Base-by-base conservation (phyloP, 2,329 filamentous ascomycete species). In the Diaporthe helianthi region DNA sequence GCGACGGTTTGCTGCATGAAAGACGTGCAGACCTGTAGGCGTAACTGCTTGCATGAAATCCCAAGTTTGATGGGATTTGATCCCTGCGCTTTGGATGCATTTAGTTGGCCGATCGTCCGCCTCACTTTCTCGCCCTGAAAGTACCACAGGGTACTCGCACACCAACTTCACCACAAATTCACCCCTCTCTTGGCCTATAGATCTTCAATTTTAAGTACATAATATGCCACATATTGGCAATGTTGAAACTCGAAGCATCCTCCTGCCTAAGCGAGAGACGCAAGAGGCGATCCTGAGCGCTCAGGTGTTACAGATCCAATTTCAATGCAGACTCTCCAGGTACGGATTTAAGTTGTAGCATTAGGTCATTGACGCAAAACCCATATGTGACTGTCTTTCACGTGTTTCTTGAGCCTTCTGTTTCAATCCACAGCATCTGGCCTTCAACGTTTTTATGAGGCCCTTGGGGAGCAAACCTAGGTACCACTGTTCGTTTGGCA, bases 71-170 rank as follows among this genome's bases (percentile, higher is more conserved):
- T 38, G 51, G 64, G 33, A 49, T 58, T 58, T 33, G 13, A 67
- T 54, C 65, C 65, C 65, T 67, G 65, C 15, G 58, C 29, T 2
- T 17, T 67, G 52, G 52, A 5, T 67, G n/a, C 65, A 58, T 58
- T 49, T 55, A 67, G 65, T 67, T 67, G 65, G 58, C 52, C 46
- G 65, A 26, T 47, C 63, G 65, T 58, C 19, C 65, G 65, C 65
- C 65, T 67, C 65, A 58, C 44, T 67, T 67, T 58, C 47, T 17
- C 65, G 51, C 51, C 65, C 65, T 47, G 19, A 31, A 58, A 49
- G 54, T 33, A n/a, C n/a, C n/a, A n/a, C n/a, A n/a, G n/a, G n/a
- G n/a, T n/a, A 54, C 26, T 17, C 33, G 49, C 54, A 63, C 58
- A 63, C 65, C 52, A 41, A 47, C 65, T 22, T 44, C 52, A 36